These are phyloP conservation scores for Calocybe gangraenosa DNA, from an alignment of 768 basidiomycete species.

Conservation along the genomic window DNA sequence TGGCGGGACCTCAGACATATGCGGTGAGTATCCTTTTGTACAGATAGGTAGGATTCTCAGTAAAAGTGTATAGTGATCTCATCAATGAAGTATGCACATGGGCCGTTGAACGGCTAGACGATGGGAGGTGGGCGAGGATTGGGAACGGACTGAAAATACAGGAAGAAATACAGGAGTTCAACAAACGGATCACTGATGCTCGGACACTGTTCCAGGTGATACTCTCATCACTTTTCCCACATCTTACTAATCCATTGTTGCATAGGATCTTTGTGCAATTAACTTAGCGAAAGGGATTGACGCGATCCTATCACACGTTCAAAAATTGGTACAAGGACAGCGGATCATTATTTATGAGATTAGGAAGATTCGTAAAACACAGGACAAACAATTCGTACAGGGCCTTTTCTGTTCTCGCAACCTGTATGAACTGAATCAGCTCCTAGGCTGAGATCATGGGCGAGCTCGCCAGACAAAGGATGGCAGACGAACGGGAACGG, in stretches of 20 bases:
- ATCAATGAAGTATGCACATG: too few relatives aligned
- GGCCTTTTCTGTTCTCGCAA: too few relatives aligned
- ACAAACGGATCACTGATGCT: constrained; percentile 1
- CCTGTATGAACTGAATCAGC: neutral
- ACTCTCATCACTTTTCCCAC: neutral
- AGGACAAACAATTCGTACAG: too few relatives aligned
- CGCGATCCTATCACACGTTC: neutral
- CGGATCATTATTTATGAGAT: neutral
- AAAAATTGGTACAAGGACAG: too few relatives aligned
- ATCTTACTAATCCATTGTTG: neutral
- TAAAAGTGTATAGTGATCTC: too few relatives aligned
- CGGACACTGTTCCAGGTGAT: constrained; percentile 5
- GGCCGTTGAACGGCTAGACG: too few relatives aligned
- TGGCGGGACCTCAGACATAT: neutral
- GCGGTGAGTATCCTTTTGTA: neutral
- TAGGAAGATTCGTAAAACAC: neutral
- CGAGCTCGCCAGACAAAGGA: neutral
- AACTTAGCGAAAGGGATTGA: constrained; percentile 5
- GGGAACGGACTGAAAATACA: neutral
- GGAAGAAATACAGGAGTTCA: constrained; percentile 2
- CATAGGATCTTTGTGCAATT: constrained; percentile 4
- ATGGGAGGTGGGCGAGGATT: neutral
- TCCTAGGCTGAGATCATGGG: neutral
- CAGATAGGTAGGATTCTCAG: too few relatives aligned
- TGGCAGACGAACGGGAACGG: neutral